Evolutionary conservation across 2,329 filamentous ascomycete genomes (phyloP).

Genomic region (Diplodia scrobiculata): DNA sequence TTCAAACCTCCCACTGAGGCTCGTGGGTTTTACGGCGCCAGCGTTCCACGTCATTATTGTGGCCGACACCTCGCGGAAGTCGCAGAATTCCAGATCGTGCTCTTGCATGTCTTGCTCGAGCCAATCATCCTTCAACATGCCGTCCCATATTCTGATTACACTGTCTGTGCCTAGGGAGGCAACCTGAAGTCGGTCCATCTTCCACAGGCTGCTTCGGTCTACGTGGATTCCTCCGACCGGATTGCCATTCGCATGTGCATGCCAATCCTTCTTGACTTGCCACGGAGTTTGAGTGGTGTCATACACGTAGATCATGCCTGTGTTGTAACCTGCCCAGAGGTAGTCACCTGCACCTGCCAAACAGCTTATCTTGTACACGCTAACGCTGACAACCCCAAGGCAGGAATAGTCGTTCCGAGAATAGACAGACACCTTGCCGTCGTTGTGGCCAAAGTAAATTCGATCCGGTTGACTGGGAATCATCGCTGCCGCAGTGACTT

Average conservation of each 20-base stretch:
- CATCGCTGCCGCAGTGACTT: constrained; percentile 81
- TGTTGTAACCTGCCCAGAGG: constrained; percentile 94
- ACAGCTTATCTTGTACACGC: constrained; percentile 91
- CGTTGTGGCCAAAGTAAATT: constrained; percentile 86
- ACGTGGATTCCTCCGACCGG: constrained; percentile 76
- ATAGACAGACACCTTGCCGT: constrained; percentile 95
- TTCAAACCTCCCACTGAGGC: constrained; percentile 63
- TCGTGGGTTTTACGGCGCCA: constrained; percentile 88
- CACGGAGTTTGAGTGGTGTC: constrained; percentile 81
- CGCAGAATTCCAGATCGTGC: constrained; percentile 79
- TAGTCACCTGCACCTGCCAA: constrained; percentile 77
- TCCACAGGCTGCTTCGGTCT: constrained; percentile 82
- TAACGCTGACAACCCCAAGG: constrained; percentile 79
- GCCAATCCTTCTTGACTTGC: constrained; percentile 92
- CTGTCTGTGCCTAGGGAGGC: constrained; percentile 86
- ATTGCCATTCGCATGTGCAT: constrained; percentile 84
- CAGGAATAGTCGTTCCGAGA: constrained; percentile 75
- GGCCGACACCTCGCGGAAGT: constrained; percentile 77
- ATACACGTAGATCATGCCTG: constrained; percentile 90
- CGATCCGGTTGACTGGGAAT: constrained; percentile 73
- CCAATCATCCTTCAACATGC: constrained; percentile 89
- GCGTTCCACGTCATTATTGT: constrained; percentile 95
- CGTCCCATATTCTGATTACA: constrained; percentile 84
- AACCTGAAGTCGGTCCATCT: constrained; percentile 79
- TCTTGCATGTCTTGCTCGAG: constrained; percentile 87